Evolutionary conservation across 331 rosid genomes (phyloP).

Genomic region (Rhamnella rubrinervis): DNA sequence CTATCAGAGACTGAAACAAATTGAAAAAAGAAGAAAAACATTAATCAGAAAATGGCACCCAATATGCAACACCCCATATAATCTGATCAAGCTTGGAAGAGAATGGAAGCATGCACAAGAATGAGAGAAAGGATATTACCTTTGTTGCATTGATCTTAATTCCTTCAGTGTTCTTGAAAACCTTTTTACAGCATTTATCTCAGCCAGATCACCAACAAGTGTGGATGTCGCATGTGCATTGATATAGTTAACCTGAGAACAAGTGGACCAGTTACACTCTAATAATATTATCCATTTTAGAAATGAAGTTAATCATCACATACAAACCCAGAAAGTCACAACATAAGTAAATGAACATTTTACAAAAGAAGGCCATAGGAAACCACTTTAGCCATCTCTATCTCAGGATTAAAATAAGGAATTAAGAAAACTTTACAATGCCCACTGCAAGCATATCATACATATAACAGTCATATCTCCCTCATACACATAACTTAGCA

Average conservation of each 20-base stretch:
- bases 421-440: too few species aligned
- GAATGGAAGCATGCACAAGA: slow-evolving; percentile 12
- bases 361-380: too few species aligned
- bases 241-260: slow-evolving; percentile 82
- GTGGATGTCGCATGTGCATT: slow-evolving; percentile 99
- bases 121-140: slow-evolving; percentile 41
- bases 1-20: slow-evolving; percentile 79
- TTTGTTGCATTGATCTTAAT: slow-evolving; percentile 96
- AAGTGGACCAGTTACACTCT: slow-evolving; percentile 8
- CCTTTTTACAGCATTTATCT: slow-evolving; percentile 94
- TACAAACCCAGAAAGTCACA: too few species aligned
- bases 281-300: not conserved
- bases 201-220: slow-evolving; percentile 91
- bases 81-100: slow-evolving; percentile 14
- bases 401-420: too few species aligned
- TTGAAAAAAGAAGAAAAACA: slow-evolving; percentile 17
- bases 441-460: too few species aligned
- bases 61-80: slow-evolving; percentile 14
- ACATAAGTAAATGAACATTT: too few species aligned
- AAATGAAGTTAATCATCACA: not conserved
- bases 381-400: too few species aligned
- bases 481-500: too few species aligned
- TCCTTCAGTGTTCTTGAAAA: slow-evolving; percentile 81
- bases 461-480: too few species aligned
- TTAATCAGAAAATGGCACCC: slow-evolving; percentile 17